Evolutionary conservation across 2,329 filamentous ascomycete genomes (phyloP).

Genomic region (Beauveria asiatica): DNA sequence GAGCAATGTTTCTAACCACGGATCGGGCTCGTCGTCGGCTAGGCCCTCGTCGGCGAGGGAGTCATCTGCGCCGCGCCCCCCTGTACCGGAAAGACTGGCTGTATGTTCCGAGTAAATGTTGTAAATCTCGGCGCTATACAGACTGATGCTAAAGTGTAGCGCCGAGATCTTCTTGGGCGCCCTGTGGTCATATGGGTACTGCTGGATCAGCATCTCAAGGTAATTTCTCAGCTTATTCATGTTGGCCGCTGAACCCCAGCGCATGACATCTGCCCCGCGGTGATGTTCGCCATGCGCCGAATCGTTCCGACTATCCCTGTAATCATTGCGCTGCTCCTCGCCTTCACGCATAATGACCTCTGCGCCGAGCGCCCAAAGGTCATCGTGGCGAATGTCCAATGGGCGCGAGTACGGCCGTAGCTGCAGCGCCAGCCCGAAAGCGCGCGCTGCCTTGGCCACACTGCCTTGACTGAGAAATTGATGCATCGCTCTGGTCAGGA

Average conservation of each 20-base stretch:
- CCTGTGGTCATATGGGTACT: slow-evolving; percentile 61
- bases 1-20: not conserved
- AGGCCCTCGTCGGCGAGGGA: not conserved
- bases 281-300: not conserved
- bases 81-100: slow-evolving; percentile 29
- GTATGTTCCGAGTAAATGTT: slow-evolving; percentile 55
- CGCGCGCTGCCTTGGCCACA: slow-evolving; percentile 61
- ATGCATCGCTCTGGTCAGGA: slow-evolving; percentile 63
- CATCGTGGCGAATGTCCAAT: slow-evolving; percentile 60
- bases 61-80: slow-evolving; percentile 22
- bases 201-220: slow-evolving; percentile 69
- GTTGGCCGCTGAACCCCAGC: slow-evolving; percentile 39
- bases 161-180: slow-evolving; percentile 53
- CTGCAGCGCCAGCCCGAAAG: slow-evolving; percentile 66
- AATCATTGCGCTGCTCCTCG: slow-evolving; percentile 23
- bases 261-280: not conserved
- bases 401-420: slow-evolving; percentile 30
- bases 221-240: slow-evolving; percentile 45
- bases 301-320: not conserved
- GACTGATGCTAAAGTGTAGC: slow-evolving; percentile 70
- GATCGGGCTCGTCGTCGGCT: not conserved
- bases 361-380: slow-evolving; percentile 75
- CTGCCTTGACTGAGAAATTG: slow-evolving; percentile 63
- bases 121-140: slow-evolving; percentile 76
- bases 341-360: slow-evolving; percentile 67